Evolutionary conservation across 208 protist species (phyloP).

Genomic region (Porcisia hertigi): DNA sequence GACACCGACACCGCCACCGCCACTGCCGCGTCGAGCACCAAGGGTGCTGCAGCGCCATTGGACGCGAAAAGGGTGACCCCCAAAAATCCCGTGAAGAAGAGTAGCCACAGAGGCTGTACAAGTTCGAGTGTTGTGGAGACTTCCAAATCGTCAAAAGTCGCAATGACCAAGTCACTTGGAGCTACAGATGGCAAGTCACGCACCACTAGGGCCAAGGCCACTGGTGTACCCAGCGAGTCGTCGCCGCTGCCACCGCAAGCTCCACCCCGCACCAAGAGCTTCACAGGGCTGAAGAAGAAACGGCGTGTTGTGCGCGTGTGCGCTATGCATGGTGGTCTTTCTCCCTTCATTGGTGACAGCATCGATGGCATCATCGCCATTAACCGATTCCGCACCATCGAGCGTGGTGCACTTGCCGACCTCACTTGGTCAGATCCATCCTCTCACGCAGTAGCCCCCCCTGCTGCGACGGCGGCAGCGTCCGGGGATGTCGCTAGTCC

Average conservation of each 20-base stretch:
- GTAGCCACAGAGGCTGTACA: neutral
- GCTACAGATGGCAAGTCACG: neutral
- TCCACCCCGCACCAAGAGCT: slow-evolving; percentile 2
- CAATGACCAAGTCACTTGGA: neutral
- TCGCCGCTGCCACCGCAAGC: neutral
- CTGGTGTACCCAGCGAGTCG: neutral
- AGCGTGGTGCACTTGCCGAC: slow-evolving; percentile 98
- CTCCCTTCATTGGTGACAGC: slow-evolving; percentile 94
- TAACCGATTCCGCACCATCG: slow-evolving; percentile 90
- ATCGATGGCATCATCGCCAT: slow-evolving; percentile 96
- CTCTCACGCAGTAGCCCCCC: slow-evolving; percentile 5
- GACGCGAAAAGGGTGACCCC: neutral
- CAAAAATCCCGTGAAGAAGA: neutral
- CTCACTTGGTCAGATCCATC: slow-evolving; percentile 99
- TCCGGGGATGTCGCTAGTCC: too few relatives aligned
- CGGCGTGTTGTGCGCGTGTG: slow-evolving; percentile 84
- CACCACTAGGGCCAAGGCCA: neutral
- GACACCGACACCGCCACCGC: too few relatives aligned
- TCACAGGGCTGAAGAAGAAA: slow-evolving; percentile 8
- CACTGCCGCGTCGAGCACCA: neutral
- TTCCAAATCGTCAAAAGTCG: neutral
- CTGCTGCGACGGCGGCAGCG: neutral
- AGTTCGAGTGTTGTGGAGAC: neutral
- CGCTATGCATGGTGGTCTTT: slow-evolving; percentile 98
- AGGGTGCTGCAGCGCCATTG: neutral